Evolutionary conservation across 2,329 filamentous ascomycete species (phyloP).

Genomic region (Aspergillus quadrilineatus): DNA sequence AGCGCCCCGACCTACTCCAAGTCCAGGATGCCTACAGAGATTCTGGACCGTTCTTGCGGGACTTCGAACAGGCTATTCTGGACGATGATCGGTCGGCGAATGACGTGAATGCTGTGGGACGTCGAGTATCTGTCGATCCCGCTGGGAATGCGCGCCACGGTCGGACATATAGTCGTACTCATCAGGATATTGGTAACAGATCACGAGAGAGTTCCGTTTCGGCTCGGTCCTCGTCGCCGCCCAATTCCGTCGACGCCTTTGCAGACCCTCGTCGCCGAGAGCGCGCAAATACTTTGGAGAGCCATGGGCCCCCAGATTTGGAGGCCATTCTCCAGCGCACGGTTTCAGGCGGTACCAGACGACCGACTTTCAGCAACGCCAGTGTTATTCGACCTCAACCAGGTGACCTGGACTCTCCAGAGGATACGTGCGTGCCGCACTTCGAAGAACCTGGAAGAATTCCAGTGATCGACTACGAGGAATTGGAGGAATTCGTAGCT

Average conservation of each 20-base stretch:
- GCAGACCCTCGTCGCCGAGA: conserved; percentile 84
- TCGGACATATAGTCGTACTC: conserved; percentile 36
- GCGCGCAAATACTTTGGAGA: conserved; percentile 67
- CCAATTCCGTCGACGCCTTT: conserved; percentile 97
- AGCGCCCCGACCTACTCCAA: conserved; percentile 48
- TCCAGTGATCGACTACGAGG: conserved; percentile 85
- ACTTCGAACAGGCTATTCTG: conserved; percentile 82
- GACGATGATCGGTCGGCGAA: conserved; percentile 63
- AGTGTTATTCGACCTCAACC: conserved; percentile 55
- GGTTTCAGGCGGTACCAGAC: conserved; percentile 66
- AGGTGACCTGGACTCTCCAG: conserved; percentile 36
- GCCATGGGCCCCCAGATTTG: conserved; percentile 54
- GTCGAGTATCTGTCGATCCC: conserved; percentile 45
- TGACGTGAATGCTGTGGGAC: conserved; percentile 36
- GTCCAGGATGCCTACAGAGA: conserved; percentile 48
- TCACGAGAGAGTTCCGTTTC: conserved; percentile 53
- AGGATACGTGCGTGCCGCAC: conserved; percentile 85
- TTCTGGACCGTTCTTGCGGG: conserved; percentile 59
- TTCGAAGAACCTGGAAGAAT: conserved; percentile 74
- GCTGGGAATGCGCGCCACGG: conserved; percentile 34
- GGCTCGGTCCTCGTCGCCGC: conserved; percentile 75
- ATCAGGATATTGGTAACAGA: conserved; percentile 40
- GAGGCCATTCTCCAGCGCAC: conserved; percentile 67
- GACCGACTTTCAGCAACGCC: conserved; percentile 59
- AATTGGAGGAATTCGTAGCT: conserved; percentile 85